These are phyloP conservation scores for Botrytis cinerea DNA, from an alignment of 2,329 filamentous ascomycete genomes.

Conservation along the genomic window DNA sequence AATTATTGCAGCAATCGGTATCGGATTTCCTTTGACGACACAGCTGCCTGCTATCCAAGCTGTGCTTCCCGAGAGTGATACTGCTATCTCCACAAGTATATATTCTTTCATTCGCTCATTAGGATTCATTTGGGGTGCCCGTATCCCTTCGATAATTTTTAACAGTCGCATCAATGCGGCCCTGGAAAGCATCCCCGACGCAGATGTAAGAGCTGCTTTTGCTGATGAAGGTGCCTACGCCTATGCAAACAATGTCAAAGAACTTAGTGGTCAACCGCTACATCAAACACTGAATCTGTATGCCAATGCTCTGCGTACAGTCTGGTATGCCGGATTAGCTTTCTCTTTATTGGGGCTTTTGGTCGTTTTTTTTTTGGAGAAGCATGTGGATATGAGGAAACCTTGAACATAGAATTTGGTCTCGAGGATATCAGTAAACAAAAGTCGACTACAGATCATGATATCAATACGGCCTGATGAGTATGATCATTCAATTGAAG, in stretches of 20 bases:
- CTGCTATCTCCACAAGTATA: conserved; percentile 18
- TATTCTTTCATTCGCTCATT: conserved; percentile 23
- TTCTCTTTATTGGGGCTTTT: conserved; percentile 3
- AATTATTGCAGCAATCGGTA: not conserved
- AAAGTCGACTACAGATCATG: not conserved
- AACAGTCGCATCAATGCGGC: conserved; percentile 10
- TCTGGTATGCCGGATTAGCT: conserved; percentile 8
- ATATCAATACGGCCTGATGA: not conserved
- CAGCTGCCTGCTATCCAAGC: conserved; percentile 21
- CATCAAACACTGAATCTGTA: not conserved
- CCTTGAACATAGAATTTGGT: conserved; percentile 19
- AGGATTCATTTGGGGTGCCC: conserved; percentile 25
- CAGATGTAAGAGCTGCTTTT: not conserved
- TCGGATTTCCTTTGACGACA: conserved; percentile 13
- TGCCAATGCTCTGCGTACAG: not conserved
- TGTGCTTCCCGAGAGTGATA: conserved; percentile 21
- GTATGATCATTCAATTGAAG: not conserved
- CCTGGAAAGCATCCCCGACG: not conserved
- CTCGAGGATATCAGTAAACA: not conserved
- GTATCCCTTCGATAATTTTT: conserved; percentile 20
- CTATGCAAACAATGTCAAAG: not conserved
- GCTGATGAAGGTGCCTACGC: conserved; percentile 7
- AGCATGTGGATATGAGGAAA: conserved; percentile 1
- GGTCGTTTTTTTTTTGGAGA: conserved; percentile 10
- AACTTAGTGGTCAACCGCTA: no score